Evolutionary conservation across 1,284 basidiomycete genomes (phyloP).

Genomic region (Neotropicomus parvogracilis): DNA sequence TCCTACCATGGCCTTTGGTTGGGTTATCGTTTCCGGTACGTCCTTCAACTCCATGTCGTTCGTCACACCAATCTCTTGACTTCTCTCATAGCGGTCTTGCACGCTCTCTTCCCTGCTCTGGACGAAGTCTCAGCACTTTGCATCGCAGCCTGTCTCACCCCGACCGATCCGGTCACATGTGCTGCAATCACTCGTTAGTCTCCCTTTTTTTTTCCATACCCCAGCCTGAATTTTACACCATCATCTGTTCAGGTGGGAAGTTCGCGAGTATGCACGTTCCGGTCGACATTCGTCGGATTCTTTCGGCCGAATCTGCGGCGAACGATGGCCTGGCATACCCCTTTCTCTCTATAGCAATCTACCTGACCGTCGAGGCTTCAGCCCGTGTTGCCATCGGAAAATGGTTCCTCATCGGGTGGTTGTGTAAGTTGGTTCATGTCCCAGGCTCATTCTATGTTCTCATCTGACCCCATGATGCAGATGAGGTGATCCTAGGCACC

Average conservation of each 20-base stretch:
- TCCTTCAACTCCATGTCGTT: background rate
- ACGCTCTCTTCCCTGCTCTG: constrained; percentile 65
- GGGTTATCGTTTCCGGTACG: constrained; percentile 62
- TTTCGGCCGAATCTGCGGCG: constrained; percentile 90
- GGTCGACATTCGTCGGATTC: constrained; percentile 72
- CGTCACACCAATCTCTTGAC: background rate
- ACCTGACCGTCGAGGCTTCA: constrained; percentile 73
- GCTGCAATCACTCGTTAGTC: constrained; percentile 36
- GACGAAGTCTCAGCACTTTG: constrained; percentile 74
- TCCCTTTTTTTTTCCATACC: background rate
- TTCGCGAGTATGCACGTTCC: constrained; percentile 90
- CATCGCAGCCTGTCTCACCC: constrained; percentile 88
- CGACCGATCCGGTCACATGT: constrained; percentile 86
- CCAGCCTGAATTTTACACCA: constrained; percentile 27
- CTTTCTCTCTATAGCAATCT: constrained; percentile 85
- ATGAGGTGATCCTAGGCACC: constrained; percentile 83
- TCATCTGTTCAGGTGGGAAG: constrained; percentile 67
- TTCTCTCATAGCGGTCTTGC: constrained; percentile 48
- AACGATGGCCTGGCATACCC: constrained; percentile 91
- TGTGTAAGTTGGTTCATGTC: constrained; percentile 47
- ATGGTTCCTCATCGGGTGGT: constrained; percentile 81
- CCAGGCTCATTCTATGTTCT: background rate
- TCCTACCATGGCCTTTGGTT: constrained; percentile 77
- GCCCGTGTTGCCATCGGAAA: constrained; percentile 63
- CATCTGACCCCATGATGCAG: constrained; percentile 37